Evolutionary conservation across 2,329 filamentous ascomycete genomes (phyloP), one percentile per base, ranked within the genome.

Genomic region (Cladophialophora bantiana): DNA sequence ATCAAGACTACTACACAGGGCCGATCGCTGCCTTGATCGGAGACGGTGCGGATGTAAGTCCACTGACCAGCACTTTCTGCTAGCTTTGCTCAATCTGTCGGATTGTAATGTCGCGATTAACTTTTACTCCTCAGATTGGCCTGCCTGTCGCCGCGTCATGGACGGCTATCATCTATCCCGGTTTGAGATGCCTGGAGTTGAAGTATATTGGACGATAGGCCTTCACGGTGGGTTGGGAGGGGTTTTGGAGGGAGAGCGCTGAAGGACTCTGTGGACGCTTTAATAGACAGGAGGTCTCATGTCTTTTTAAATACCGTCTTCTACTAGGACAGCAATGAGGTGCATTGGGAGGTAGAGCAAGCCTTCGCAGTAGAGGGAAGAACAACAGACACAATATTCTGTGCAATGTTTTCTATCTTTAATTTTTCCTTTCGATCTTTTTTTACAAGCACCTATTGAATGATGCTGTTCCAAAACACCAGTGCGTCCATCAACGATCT

Each of bases 1-100:
- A 86, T 31, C 88, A 92, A 78, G 84, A 85, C 3, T 91, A 88
- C 84, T 91, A 89, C 75, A 84, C 86, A 66, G 89, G 89, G 0
- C 89, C 88, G 0, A 77, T 90, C 65, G 87, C 87, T 2, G 79
- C 78, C 50, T 75, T 83, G 61, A 83, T 89, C 15, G 86, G 87
- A 0, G 83, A 83, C 20, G 82, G 84, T 75, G 86, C 86, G n/a
- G 85, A 82, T 59, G 86, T 64, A 59, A 59, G 62, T 52, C 32
- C 32, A 35, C 31, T 55, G 31, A 7, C 26, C 53, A n/a, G 12
- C 31, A 35, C 53, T 18, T 35, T 36, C 20, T 55, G 53, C 32
- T 35, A 7, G 31, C 15, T 18, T 54, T 53, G 20, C 15, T 54
- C 15, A 12, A 34, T 54, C 31, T 32, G 31, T 61, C 34, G 12